A percentile compares a stretch with the other conserved stretches of the same genome.
phyloP scores from a whole-genome alignment of 768 basidiomycete genomes.

The Lactarius hengduanensis region DNA sequence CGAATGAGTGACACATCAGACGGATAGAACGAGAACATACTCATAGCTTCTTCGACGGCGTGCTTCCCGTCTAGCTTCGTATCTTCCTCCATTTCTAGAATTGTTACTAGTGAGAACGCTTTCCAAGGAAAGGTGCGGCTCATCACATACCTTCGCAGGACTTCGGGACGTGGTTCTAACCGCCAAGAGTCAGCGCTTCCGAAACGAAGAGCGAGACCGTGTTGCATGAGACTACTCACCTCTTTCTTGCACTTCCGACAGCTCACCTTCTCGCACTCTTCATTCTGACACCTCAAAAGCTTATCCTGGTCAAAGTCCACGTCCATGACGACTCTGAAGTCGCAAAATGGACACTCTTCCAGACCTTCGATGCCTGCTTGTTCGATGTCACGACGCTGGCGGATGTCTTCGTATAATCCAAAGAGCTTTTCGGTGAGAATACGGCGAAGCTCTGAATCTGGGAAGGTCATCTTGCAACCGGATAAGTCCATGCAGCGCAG shows the following conservation, averaged over 20 bases:
- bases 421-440: conserved; percentile 67
- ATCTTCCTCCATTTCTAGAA: conserved; percentile 71
- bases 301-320: conserved; percentile 36
- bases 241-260: conserved; percentile 77
- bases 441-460: conserved; percentile 63
- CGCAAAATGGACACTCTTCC: conserved; percentile 91
- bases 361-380: conserved; percentile 74
- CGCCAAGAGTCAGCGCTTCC: conserved; percentile 12
- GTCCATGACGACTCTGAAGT: conserved; percentile 70
- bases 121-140: background rate
- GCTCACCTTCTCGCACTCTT: conserved; percentile 70
- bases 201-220: background rate
- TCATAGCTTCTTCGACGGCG: conserved; percentile 91
- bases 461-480: conserved; percentile 66
- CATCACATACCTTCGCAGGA: conserved; percentile 61
- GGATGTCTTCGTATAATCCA: conserved; percentile 68
- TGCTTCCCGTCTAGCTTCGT: conserved; percentile 72
- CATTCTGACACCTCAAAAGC: conserved; percentile 50
- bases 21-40: conserved; percentile 40
- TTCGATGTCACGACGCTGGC: conserved; percentile 76
- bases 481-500: conserved; percentile 83
- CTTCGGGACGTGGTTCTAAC: conserved; percentile 80
- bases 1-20: conserved; percentile 16
- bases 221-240: conserved; percentile 40
- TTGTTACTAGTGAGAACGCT: conserved; percentile 15